These are phyloP conservation scores for Colletotrichum limetticola DNA, from an alignment of 2,329 filamentous ascomycete genomes.

Conservation along the genomic window DNA sequence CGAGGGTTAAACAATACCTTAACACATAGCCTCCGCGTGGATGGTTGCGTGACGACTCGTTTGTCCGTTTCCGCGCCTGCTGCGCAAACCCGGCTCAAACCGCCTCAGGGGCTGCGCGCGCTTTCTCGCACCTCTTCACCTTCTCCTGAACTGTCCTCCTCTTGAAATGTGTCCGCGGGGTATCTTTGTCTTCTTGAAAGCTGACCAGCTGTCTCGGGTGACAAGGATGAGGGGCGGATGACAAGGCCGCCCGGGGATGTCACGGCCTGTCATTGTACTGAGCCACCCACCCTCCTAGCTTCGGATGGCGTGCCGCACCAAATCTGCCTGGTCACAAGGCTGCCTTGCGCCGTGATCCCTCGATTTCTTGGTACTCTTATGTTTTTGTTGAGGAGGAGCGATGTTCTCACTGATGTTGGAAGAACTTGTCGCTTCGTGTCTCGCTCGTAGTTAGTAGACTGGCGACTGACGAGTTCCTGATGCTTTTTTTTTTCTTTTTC, in stretches of 20 bases:
- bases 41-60: not conserved
- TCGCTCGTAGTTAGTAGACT: conserved; percentile 7
- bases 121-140: not conserved
- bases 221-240: conserved; percentile 27
- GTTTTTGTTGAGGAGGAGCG: conserved; percentile 12
- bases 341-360: conserved; percentile 16
- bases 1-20: not conserved
- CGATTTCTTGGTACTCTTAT: not conserved
- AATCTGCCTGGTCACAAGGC: conserved; percentile 35
- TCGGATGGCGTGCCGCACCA: conserved; percentile 33
- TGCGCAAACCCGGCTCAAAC: not conserved
- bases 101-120: not conserved
- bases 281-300: conserved; percentile 26
- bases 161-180: not conserved
- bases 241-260: conserved; percentile 19
- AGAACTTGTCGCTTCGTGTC: not conserved
- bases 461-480: not conserved
- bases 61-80: not conserved
- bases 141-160: not conserved
- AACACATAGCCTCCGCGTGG: not conserved
- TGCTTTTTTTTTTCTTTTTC: not conserved
- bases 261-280: conserved; percentile 30
- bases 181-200: not conserved
- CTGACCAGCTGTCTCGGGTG: conserved; percentile 21
- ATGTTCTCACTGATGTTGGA: not conserved